Evolutionary conservation across 306 rosid genomes (phyloP), one percentile per base, ranked within the genome.

Genomic region (Lathyrus oleraceus): DNA sequence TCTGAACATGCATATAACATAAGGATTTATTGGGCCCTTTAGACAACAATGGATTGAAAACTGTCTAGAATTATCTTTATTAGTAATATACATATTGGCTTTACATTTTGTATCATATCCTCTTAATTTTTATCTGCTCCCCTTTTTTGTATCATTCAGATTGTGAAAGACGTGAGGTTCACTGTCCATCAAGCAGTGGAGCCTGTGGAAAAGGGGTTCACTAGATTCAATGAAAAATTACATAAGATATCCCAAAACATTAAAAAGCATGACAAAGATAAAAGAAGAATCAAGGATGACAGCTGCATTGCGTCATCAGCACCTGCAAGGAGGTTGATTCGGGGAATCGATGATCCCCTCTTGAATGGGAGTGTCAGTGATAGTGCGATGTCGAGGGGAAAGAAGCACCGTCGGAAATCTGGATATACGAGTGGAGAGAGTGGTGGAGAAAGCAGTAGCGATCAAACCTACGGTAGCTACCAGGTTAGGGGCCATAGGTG

Each of bases 391-490:
- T 23, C 69, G 1, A 83, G 83, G 87, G 91, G 63, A 39, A 95
- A 91, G 89, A 95, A 87, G 85, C 92, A 95, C 67, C 92, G 91
- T 43, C 72, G 74, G 35, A 86, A 95, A 83, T 83, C 97, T 28
- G 97, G 88, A 73, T 72, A 81, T 72, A 63, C 86, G 2, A 89
- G 99, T 79, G 97, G 83, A 17, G 99, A 95, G 85, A 91, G 97
- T 39, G 97, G 99, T 0, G 99, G 97, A 54, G 97, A 95, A 84
- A 91, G 97, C 75, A 88, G 98, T 75, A 87, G 91, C 51, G 99
- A 95, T 76, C 88, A 87, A 67, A 84, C 84, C 71, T 87, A 73
- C 32, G 89, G 97, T 27, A 89, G 87, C 49, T 91, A 85, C 78
- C 95, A 84, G 78, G 76, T 91, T 63, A 77, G 95, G 77, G 99